Conservation (phyloP, 2,329 filamentous ascomycete species). For the Aspergillus piperis region DNA sequence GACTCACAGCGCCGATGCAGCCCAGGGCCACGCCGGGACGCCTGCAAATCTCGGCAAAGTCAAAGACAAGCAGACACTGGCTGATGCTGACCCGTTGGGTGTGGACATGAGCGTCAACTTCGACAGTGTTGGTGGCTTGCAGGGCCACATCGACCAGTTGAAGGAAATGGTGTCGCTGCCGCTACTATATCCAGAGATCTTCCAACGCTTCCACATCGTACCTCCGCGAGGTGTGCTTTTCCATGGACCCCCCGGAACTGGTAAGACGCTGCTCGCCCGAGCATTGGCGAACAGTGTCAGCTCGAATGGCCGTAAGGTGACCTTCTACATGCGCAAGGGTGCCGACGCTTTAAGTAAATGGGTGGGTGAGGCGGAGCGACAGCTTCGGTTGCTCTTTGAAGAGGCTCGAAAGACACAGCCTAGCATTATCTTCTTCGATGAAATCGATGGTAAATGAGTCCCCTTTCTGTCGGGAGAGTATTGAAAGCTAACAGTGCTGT, state of each 20-base stretch:
- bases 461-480: neutral
- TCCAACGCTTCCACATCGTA: constrained; percentile 86
- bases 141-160: constrained; percentile 92
- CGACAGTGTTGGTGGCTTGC: constrained; percentile 86
- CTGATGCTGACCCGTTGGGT: constrained; percentile 90
- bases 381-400: constrained; percentile 89
- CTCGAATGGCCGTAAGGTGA: constrained; percentile 87
- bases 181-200: constrained; percentile 91
- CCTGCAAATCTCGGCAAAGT: constrained; percentile 88
- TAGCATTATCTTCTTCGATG: constrained; percentile 99
- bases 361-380: constrained; percentile 97
- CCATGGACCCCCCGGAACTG: constrained; percentile 94
- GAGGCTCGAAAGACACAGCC: constrained; percentile 94
- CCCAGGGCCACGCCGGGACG: constrained; percentile 59
- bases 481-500: neutral
- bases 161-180: constrained; percentile 99
- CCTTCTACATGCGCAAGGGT: constrained; percentile 99
- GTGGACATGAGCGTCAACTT: constrained; percentile 93
- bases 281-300: constrained; percentile 90
- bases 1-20: constrained; percentile 58
- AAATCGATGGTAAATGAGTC: constrained; percentile 74
- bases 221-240: constrained; percentile 94
- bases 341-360: constrained; percentile 97
- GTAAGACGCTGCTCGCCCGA: constrained; percentile 94
- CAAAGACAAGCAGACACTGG: constrained; percentile 87